Evolutionary conservation across 2,329 filamentous ascomycete genomes (phyloP), one percentile per base, ranked within the genome.

Genomic region (Talaromyces albobiverticillius): DNA sequence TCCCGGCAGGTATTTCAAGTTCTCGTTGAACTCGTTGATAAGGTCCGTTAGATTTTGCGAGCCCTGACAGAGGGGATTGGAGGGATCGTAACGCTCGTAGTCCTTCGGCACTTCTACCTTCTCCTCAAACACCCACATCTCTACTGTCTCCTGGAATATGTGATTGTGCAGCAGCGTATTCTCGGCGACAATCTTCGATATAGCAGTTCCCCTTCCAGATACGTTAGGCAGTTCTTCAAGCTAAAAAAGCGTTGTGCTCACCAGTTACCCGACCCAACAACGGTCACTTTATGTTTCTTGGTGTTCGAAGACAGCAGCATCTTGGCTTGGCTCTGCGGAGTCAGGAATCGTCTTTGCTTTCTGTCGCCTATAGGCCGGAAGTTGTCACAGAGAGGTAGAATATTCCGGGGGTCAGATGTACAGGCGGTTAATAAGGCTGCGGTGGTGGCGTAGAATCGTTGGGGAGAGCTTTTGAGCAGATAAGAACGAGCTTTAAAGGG

Each of bases 61-160:
- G 59, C 84, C 79, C 59, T 83, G 81, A 66, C 82, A 81, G 34
- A 82, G 65, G 94, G 76, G 96, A 90, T 49, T 93, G 89, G 55
- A 96, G 45, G 79, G 73, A 64, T 88, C 80, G 79, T 90, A 91
- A 75, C 90, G 82, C 62, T 83, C 84, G 46, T 89, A 93, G 59
- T 82, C 80, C 64, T 86, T 80, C 11, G 88, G 76, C 40, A 96
- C 79, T 52, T 83, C 82, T 60, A 96, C 86, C 22, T 95, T 83
- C 73, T 99, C 94, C 75, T 99, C 94, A 69, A 85, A 96, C 67
- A 99, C 95, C 94, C 94, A 99, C 94, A 99, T 97, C 75, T 95
- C 90, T 50, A 99, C 91, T 58, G 90, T 80, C 70, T 87, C 79
- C 67, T 97, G 89, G 69, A 97, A 99, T 42, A 96, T 69, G 26